phyloP scores from a whole-genome alignment of 176 grass and related monocot genomes.

The Phyllostachys edulis region DNA sequence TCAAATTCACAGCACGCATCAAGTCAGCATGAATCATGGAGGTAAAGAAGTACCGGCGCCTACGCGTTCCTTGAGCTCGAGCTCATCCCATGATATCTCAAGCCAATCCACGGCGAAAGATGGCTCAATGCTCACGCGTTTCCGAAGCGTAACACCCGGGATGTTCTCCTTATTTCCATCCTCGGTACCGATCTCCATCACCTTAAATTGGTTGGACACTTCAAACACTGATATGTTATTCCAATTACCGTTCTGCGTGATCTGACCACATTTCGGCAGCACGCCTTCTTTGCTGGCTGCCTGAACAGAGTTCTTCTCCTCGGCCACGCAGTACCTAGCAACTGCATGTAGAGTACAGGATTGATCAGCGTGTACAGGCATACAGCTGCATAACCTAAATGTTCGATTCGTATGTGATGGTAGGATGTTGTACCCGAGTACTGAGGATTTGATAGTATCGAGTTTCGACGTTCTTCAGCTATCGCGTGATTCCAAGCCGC shows the following conservation, averaged over 20 bases:
- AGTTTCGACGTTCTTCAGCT: conserved; percentile 35
- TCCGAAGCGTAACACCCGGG: conserved; percentile 2
- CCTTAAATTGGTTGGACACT: conserved; percentile 33
- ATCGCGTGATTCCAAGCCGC: conserved; percentile 32
- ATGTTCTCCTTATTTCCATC: conserved; percentile 32
- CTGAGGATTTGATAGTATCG: conserved; percentile 24
- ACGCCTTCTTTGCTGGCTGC: conserved; percentile 32
- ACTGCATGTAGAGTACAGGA: not conserved
- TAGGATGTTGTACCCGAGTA: conserved; percentile 37
- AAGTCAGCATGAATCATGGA: not conserved
- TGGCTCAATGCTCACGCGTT: conserved; percentile 52
- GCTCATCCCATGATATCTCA: conserved; percentile 94
- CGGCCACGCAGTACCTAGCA: conserved; percentile 28
- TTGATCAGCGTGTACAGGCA: not conserved
- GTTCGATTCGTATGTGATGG: not conserved
- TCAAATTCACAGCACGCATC: not conserved
- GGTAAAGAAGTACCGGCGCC: conserved; percentile 71
- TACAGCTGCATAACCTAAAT: not conserved
- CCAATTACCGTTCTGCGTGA: conserved; percentile 32
- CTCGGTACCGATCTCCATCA: conserved; percentile 7
- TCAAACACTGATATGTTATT: conserved; percentile 35
- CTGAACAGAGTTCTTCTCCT: conserved; percentile 33
- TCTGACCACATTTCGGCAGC: conserved; percentile 12
- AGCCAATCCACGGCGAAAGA: conserved; percentile 74
- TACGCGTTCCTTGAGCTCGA: conserved; percentile 84